Percentiles rank a stretch among this genome's conserved stretches.
These are phyloP conservation scores for Pueraria montana DNA, from an alignment of 306 rosid species.

Conservation along the genomic window DNA sequence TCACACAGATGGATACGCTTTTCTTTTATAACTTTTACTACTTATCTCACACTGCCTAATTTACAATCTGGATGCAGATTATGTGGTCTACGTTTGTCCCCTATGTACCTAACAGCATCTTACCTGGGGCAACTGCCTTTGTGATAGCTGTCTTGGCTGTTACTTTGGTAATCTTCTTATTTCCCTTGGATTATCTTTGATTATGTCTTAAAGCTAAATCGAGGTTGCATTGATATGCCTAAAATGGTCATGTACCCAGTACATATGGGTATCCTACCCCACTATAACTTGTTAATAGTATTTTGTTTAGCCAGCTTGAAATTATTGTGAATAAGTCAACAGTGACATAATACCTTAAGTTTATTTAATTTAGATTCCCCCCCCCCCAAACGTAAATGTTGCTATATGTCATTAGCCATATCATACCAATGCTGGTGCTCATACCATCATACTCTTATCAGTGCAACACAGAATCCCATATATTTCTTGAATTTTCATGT, in stretches of 20 bases:
- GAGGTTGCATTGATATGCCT: slow-evolving; percentile 37
- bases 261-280: background rate
- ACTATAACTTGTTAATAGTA: slow-evolving; percentile 2
- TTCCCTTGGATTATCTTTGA: slow-evolving; percentile 35
- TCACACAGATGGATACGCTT: background rate
- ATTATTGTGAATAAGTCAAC: background rate
- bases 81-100: slow-evolving; percentile 99
- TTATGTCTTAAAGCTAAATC: slow-evolving; percentile 27
- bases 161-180: slow-evolving; percentile 55
- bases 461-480: slow-evolving; percentile 10
- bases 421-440: background rate
- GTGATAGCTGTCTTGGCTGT: slow-evolving; percentile 63
- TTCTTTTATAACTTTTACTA: slow-evolving; percentile 19
- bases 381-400: background rate
- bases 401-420: background rate
- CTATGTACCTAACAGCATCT: slow-evolving; percentile 77
- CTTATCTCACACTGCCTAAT: slow-evolving; percentile 36
- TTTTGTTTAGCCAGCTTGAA: slow-evolving; percentile 31
- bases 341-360: background rate
- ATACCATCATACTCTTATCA: slow-evolving; percentile 13
- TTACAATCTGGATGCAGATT: slow-evolving; percentile 63
- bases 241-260: slow-evolving; percentile 24
- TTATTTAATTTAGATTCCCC: background rate
- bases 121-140: slow-evolving; percentile 80
- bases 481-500: slow-evolving; percentile 34